These are phyloP conservation scores for Argentina anserina DNA, from an alignment of 306 rosid species.

Conservation along the genomic window DNA sequence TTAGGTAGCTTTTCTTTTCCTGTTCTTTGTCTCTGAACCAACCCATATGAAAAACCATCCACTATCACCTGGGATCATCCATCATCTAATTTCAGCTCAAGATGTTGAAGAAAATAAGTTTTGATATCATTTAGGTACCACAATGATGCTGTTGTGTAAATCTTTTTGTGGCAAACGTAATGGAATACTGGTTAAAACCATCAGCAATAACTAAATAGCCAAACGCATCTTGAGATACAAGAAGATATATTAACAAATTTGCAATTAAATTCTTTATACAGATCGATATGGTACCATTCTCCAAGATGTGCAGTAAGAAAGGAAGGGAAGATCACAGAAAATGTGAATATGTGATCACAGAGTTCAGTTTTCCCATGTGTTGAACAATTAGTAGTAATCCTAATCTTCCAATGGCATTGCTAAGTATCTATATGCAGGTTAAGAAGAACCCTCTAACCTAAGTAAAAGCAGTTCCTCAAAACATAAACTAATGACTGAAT, in stretches of 20 bases:
- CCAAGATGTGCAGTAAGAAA: neutral
- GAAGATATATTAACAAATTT: too few species aligned
- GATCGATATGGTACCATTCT: neutral
- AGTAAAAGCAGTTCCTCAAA: neutral
- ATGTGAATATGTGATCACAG: neutral
- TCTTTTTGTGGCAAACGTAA: neutral
- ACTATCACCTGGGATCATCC: conserved; percentile 67
- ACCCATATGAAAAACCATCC: conserved; percentile 94
- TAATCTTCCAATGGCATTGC: neutral
- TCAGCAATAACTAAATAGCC: neutral
- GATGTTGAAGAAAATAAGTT: neutral
- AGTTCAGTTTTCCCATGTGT: neutral
- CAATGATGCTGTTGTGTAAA: neutral
- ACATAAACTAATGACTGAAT: neutral
- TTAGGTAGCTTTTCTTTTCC: conserved; percentile 53
- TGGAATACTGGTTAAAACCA: neutral
- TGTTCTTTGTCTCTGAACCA: conserved; percentile 56
- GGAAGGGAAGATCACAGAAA: neutral
- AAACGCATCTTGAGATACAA: too few species aligned
- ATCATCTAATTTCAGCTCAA: conserved; percentile 13
- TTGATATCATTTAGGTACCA: neutral
- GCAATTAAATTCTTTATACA: neutral
- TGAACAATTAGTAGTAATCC: neutral
- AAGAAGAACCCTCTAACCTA: neutral
- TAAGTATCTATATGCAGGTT: neutral